Evolutionary conservation across 768 basidiomycete genomes (phyloP).

Genomic region (Lactifluus volemus): DNA sequence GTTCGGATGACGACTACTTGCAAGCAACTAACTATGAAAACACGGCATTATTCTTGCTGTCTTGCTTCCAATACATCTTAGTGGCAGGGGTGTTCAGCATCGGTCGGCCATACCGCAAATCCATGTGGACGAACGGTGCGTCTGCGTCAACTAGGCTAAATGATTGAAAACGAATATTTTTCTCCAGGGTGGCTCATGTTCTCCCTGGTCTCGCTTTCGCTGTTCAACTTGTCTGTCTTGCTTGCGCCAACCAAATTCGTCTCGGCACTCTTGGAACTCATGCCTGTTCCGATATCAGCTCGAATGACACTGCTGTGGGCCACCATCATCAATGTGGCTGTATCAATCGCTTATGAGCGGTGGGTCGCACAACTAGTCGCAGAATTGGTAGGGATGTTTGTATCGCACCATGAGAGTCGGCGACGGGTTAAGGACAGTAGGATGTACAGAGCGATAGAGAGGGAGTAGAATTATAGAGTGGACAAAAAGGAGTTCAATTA

Average conservation of each 20-base stretch:
- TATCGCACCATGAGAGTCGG: constrained; percentile 29
- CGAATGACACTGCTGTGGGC: constrained; percentile 60
- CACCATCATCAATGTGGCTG: constrained; percentile 57
- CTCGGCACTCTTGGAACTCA: constrained; percentile 60
- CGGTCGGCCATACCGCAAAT: constrained; percentile 91
- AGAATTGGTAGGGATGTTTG: constrained; percentile 39
- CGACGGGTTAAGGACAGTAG: constrained; percentile 57
- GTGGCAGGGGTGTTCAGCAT: constrained; percentile 97
- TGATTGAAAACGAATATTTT: neutral
- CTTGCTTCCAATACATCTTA: constrained; percentile 97
- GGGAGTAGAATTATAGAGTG: constrained; percentile 38
- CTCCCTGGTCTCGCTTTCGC: constrained; percentile 57
- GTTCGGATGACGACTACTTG: constrained; percentile 48
- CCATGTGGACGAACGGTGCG: constrained; percentile 92
- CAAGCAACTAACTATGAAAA: constrained; percentile 89
- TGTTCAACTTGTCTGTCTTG: constrained; percentile 71
- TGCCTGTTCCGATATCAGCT: constrained; percentile 61
- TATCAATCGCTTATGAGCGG: constrained; percentile 69
- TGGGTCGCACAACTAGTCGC: constrained; percentile 59
- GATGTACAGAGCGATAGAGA: constrained; percentile 79
- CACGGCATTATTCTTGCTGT: constrained; percentile 82
- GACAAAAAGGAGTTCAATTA: constrained; percentile 28
- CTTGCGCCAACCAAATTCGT: constrained; percentile 58
- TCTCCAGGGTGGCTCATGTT: constrained; percentile 71
- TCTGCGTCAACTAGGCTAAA: neutral